These are phyloP conservation scores for Globisporangium recalcitrans DNA, from an alignment of 352 stramenopile species.

Conservation along the genomic window DNA sequence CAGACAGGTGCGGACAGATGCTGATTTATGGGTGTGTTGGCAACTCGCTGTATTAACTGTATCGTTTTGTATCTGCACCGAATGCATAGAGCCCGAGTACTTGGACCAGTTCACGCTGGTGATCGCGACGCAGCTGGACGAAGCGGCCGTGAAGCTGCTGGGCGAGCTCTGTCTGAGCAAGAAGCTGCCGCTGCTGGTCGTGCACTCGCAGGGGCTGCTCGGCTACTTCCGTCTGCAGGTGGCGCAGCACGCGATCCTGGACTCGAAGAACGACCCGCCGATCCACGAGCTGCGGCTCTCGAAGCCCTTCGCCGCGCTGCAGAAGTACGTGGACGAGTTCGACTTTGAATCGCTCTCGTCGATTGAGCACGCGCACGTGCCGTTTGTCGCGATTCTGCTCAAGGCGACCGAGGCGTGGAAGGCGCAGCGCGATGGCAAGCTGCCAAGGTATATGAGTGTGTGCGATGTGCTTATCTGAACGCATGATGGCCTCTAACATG, in stretches of 20 bases:
- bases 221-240: constrained; percentile 89
- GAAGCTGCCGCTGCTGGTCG: constrained; percentile 78
- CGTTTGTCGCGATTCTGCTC: constrained; percentile 91
- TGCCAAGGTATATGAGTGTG: constrained; percentile 34
- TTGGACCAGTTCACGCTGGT: constrained; percentile 79
- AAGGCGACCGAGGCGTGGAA: constrained; percentile 65
- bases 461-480: neutral
- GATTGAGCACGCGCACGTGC: constrained; percentile 90
- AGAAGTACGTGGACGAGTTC: constrained; percentile 44
- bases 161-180: constrained; percentile 60
- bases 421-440: constrained; percentile 26
- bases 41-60: neutral
- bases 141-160: constrained; percentile 46
- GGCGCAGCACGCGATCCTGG: constrained; percentile 79
- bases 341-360: constrained; percentile 66
- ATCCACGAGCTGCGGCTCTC: constrained; percentile 88
- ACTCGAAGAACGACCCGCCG: constrained; percentile 86
- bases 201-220: constrained; percentile 90
- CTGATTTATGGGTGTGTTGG: neutral
- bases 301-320: constrained; percentile 64
- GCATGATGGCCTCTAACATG: neutral
- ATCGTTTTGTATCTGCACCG: neutral
- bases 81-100: constrained; percentile 39
- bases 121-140: constrained; percentile 83
- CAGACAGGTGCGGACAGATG: constrained; percentile 17